Conservation (phyloP, 1,284 basidiomycete species). For the Sporisorium sorghi region DNA sequence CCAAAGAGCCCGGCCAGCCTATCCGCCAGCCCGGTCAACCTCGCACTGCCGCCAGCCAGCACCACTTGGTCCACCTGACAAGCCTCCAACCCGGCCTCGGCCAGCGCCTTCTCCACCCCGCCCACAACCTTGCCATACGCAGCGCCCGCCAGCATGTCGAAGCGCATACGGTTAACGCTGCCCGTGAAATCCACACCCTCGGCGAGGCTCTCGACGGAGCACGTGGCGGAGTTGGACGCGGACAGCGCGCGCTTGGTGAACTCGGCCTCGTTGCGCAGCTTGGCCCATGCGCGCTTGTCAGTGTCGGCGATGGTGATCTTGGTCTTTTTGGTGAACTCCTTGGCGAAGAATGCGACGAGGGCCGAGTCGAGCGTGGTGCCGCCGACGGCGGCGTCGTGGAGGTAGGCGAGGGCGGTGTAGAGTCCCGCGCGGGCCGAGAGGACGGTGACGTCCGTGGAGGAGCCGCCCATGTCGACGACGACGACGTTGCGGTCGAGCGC, state of each 20-base stretch:
- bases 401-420: conserved; percentile 73
- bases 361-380: conserved; percentile 81
- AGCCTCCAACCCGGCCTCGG: conserved; percentile 78
- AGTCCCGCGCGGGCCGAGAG: conserved; percentile 73
- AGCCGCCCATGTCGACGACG: conserved; percentile 75
- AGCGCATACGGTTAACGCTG: conserved; percentile 91
- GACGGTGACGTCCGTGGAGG: conserved; percentile 73
- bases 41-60: conserved; percentile 88
- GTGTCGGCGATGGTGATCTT: conserved; percentile 76
- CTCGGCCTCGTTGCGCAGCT: conserved; percentile 90
- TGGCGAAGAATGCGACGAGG: conserved; percentile 89
- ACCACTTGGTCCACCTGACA: conserved; percentile 82
- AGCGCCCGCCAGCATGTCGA: conserved; percentile 84
- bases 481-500: conserved; percentile 73
- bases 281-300: conserved; percentile 85
- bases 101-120: conserved; percentile 77
- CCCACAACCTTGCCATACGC: conserved; percentile 80
- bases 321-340: conserved; percentile 97
- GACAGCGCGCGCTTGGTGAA: conserved; percentile 93
- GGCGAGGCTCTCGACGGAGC: conserved; percentile 90
- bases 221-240: conserved; percentile 88
- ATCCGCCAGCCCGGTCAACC: conserved; percentile 85
- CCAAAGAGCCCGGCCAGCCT: conserved; percentile 78
- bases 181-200: conserved; percentile 93
- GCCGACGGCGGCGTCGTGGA: conserved; percentile 72